A percentile compares a stretch with the other conserved stretches of the same genome.
Conservation (phyloP, 1,284 basidiomycete species). For the Rhizoctonia solani region DNA sequence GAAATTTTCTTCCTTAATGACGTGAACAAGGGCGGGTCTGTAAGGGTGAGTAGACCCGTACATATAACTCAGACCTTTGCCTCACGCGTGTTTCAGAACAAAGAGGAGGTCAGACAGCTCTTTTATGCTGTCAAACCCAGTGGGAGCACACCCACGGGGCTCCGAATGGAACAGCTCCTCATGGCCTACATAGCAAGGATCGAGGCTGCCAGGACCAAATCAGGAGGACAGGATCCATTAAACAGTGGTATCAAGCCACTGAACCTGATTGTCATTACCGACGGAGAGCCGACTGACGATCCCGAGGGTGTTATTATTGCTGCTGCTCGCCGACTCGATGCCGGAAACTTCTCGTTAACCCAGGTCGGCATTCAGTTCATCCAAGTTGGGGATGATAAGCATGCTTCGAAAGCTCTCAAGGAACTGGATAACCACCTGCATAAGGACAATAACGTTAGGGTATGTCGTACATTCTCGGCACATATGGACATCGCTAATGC, state of each 20-base stretch:
- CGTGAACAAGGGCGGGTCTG: slow-evolving; percentile 5
- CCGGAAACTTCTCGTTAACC: slow-evolving; percentile 52
- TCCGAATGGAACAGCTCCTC: slow-evolving; percentile 54
- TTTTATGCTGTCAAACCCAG: slow-evolving; percentile 53
- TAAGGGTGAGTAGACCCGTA: slow-evolving; percentile 34
- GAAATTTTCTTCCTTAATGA: slow-evolving; percentile 57
- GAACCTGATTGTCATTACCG: slow-evolving; percentile 65
- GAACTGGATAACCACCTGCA: slow-evolving; percentile 40
- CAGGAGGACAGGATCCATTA: neutral
- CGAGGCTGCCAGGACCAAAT: slow-evolving; percentile 47
- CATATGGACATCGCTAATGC: neutral
- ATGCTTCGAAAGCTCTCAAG: slow-evolving; percentile 53
- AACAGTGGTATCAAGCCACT: slow-evolving; percentile 51
- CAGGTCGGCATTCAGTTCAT: slow-evolving; percentile 46
- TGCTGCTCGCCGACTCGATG: slow-evolving; percentile 55
- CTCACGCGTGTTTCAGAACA: neutral
- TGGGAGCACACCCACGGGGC: slow-evolving; percentile 56
- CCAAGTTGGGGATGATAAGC: slow-evolving; percentile 50
- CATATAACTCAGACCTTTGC: neutral
- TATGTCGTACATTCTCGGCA: slow-evolving; percentile 39
- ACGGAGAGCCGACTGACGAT: slow-evolving; percentile 59
- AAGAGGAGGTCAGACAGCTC: slow-evolving; percentile 46
- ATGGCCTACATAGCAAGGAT: slow-evolving; percentile 53
- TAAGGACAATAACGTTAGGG: slow-evolving; percentile 46
- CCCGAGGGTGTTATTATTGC: slow-evolving; percentile 55